Percentiles rank a stretch among this genome's conserved stretches.
Conservation (phyloP, 352 stramenopile species). For the Phytophthora sojae region DNA sequence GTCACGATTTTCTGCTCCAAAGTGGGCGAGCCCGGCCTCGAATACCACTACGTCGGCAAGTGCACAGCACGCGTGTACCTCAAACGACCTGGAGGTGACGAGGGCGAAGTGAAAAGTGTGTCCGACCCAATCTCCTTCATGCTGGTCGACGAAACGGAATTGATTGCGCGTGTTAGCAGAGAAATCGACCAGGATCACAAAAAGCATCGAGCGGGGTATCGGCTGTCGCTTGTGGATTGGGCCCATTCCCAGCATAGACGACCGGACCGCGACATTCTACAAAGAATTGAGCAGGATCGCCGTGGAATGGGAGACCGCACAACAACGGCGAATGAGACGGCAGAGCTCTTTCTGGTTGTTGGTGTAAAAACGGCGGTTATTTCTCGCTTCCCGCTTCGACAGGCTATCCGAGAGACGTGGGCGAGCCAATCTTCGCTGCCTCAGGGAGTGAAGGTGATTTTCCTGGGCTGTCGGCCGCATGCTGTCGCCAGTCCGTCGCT, state of each 20-base stretch:
- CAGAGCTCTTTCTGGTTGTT: constrained; percentile 30
- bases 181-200: neutral
- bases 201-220: neutral
- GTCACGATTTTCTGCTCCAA: neutral
- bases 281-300: neutral
- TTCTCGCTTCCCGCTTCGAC: constrained; percentile 26
- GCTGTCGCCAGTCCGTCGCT: neutral
- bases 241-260: neutral
- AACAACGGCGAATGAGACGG: neutral
- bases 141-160: neutral
- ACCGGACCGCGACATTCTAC: neutral
- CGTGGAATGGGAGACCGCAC: neutral
- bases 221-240: neutral
- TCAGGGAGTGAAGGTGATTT: constrained; percentile 11
- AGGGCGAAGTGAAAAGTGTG: neutral
- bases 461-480: constrained; percentile 12
- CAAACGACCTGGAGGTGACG: neutral
- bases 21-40: neutral
- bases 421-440: constrained; percentile 8
- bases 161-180: neutral
- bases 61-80: neutral
- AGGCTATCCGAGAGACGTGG: constrained; percentile 51
- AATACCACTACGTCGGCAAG: neutral
- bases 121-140: neutral
- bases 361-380: constrained; percentile 51